phyloP scores from a whole-genome alignment of 2,329 filamentous ascomycete species.

The Nothophoma quercina region DNA sequence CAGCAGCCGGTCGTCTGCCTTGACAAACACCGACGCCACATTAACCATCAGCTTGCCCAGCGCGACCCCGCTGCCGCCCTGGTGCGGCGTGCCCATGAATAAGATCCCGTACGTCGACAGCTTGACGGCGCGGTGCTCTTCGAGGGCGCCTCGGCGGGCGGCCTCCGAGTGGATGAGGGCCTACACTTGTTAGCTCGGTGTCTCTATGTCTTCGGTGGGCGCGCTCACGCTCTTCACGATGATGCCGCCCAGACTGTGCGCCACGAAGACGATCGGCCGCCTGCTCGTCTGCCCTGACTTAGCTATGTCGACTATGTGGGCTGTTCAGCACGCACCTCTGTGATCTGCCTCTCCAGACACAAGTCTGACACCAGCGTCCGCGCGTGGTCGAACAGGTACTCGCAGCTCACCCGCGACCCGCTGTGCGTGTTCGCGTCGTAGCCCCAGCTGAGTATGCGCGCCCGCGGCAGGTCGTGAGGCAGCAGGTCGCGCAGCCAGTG shows the following conservation, averaged over 20 bases:
- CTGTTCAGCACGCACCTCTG: constrained; percentile 24
- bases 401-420: constrained; percentile 31
- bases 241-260: constrained; percentile 46
- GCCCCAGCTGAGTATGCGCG: constrained; percentile 47
- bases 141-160: constrained; percentile 30
- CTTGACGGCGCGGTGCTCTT: constrained; percentile 44
- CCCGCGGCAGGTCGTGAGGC: constrained; percentile 34
- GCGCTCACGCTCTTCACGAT: constrained; percentile 43
- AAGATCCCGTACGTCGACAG: constrained; percentile 50
- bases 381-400: constrained; percentile 48
- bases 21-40: constrained; percentile 45
- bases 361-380: constrained; percentile 45
- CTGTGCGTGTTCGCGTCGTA: constrained; percentile 46
- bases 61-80: constrained; percentile 45
- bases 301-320: constrained; percentile 8
- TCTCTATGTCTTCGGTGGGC: constrained; percentile 10
- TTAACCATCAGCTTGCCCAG: constrained; percentile 40
- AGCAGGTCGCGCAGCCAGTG: constrained; percentile 37
- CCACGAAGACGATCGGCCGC: constrained; percentile 44
- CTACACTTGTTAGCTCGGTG: too few relatives aligned
- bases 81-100: constrained; percentile 52
- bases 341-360: constrained; percentile 33
- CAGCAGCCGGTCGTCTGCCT: constrained; percentile 40
- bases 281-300: constrained; percentile 34
- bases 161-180: constrained; percentile 48